Conservation (phyloP, 2,329 filamentous ascomycete genomes). For the Coleophoma cylindrospora region DNA sequence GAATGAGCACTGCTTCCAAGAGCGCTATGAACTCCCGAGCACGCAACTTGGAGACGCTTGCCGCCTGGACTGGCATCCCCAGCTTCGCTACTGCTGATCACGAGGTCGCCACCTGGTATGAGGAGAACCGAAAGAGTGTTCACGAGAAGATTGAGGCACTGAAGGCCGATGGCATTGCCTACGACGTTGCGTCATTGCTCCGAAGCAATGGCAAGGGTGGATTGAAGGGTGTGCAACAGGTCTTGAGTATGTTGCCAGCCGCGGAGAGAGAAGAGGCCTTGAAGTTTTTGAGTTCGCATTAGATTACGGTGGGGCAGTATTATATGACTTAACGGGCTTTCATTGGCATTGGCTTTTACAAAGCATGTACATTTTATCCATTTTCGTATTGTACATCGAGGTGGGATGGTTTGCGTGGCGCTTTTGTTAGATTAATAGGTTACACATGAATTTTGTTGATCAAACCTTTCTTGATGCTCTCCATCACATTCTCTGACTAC, state of each 20-base stretch:
- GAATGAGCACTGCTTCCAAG: constrained; percentile 54
- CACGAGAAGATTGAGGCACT: constrained; percentile 79
- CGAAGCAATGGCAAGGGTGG: constrained; percentile 62
- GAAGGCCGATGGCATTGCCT: constrained; percentile 68
- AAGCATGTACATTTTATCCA: too few relatives aligned
- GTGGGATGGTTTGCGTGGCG: too few relatives aligned
- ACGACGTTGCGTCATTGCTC: constrained; percentile 65
- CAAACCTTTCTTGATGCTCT: too few relatives aligned
- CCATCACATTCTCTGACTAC: too few relatives aligned
- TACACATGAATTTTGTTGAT: too few relatives aligned
- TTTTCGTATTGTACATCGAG: too few relatives aligned
- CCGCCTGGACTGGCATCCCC: constrained; percentile 75
- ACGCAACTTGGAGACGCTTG: constrained; percentile 68
- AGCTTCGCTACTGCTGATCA: constrained; percentile 77
- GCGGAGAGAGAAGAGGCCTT: constrained; percentile 67
- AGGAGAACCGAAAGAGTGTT: constrained; percentile 83
- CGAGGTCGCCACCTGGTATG: constrained; percentile 89
- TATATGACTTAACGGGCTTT: too few relatives aligned
- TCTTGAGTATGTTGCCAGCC: constrained; percentile 81
- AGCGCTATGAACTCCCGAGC: constrained; percentile 49
- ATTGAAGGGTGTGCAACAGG: constrained; percentile 80
- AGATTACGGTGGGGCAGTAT: not conserved
- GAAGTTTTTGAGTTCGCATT: constrained; percentile 21
- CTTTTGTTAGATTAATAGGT: too few relatives aligned
- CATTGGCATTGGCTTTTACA: too few relatives aligned